A percentile compares a stretch with the other conserved stretches of the same genome.
These are phyloP conservation scores for Arctium minus DNA, from an alignment of 129 eudicot genomes.

Conservation along the genomic window DNA sequence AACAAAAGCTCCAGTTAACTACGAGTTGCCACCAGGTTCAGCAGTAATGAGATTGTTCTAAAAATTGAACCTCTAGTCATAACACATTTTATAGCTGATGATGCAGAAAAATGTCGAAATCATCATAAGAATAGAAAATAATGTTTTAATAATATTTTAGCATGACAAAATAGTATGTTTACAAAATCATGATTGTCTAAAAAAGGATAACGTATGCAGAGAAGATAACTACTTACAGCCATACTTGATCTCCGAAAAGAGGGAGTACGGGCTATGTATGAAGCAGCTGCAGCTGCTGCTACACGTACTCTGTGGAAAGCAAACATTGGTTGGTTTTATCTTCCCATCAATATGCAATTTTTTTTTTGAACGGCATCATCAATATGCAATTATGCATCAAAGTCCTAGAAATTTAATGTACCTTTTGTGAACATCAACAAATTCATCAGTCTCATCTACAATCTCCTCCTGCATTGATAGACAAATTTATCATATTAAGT, in stretches of 20 bases:
- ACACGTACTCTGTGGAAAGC: slow-evolving; percentile 77
- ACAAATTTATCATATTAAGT: background rate
- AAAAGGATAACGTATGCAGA: slow-evolving; percentile 1
- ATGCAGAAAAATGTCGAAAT: background rate
- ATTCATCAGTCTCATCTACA: slow-evolving; percentile 97
- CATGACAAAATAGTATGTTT: too few species aligned
- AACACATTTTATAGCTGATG: background rate
- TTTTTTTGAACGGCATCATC: too few species aligned
- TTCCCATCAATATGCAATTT: background rate
- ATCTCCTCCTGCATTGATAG: slow-evolving; percentile 81
- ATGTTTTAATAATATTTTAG: too few species aligned
- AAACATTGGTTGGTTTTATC: background rate
- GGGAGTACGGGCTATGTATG: slow-evolving; percentile 95
- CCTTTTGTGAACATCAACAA: slow-evolving; percentile 97
- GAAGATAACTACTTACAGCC: slow-evolving; percentile 45
- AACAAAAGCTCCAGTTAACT: too few species aligned
- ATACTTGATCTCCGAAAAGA: slow-evolving; percentile 69
- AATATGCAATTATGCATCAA: background rate
- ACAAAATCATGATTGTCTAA: background rate
- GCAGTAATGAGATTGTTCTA: too few species aligned
- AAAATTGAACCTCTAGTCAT: too few species aligned
- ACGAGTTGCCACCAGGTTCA: too few species aligned
- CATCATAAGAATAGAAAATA: too few species aligned
- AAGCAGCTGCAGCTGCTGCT: slow-evolving; percentile 97
- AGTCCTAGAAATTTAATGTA: slow-evolving; percentile 1